Base-by-base conservation (phyloP, 2,329 filamentous ascomycete genomes). In the Thelonectria blattea region DNA sequence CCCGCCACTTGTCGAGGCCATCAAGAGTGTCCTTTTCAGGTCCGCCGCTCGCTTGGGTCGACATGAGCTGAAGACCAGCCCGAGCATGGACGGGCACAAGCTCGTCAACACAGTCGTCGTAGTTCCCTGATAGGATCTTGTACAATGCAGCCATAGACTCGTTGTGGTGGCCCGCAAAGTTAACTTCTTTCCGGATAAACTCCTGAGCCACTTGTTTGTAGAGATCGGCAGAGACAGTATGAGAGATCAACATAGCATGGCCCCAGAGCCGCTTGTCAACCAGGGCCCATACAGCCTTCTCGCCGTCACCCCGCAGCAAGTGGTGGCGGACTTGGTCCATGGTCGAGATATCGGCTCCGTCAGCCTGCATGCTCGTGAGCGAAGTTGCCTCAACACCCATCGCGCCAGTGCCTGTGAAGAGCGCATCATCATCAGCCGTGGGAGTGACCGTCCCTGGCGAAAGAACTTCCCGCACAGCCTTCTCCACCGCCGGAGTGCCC, bases 151-250 rank as follows among this genome's bases (percentile, higher is more conserved):
- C 93, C 47, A 99, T 82, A 2, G 94, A 91, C 75, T 97, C 91
- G 54, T 93, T 93, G 68, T 90, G 91, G 55, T 89, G 87, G 2
- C 91, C 88, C 3, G 89, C 81, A 53, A 89, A 89, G 73, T 95
- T 96, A 56, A 99, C 92, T 74, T 99, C 95, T 71, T 96, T 93
- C 67, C 93, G 90, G 17, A 99, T 90, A 71, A 99, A 99, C 71
- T 99, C 95, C 71, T 96, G 93, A 1, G 93, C 88, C 24, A 99
- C 93, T 73, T 96, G 91, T 74, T 93, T 96, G 85, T 96, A 98
- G 2, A 96, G 81, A 20, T 92, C 91, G 49, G 91, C 81, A 1
- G 92, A 95, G 77, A 96, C 75, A 0, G 87, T 88, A 62, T 87
- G 85, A 1, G 95, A 90, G 37, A 99, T 89, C 18, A 99, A 82